Conservation (phyloP, 1,284 basidiomycete species). For the Mycena sp. region DNA sequence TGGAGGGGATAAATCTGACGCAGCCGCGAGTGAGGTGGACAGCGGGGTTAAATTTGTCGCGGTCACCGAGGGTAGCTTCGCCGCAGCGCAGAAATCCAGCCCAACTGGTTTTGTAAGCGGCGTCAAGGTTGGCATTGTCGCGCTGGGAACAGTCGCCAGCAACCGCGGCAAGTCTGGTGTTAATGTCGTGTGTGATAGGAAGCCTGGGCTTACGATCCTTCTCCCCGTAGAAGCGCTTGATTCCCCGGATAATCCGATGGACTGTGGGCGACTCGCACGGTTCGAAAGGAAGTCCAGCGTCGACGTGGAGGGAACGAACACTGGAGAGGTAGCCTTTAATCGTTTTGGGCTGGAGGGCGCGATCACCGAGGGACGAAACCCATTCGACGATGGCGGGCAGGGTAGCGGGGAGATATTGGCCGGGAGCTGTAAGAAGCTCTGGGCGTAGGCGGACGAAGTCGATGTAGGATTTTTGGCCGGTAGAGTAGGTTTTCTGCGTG, state of each 20-base stretch:
- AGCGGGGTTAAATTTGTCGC: slow-evolving; percentile 32
- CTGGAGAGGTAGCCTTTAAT: slow-evolving; percentile 43
- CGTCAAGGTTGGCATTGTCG: slow-evolving; percentile 23
- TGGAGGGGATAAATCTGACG: slow-evolving; percentile 36
- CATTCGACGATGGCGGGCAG: slow-evolving; percentile 40
- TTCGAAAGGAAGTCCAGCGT: slow-evolving; percentile 31
- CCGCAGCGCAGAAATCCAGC: slow-evolving; percentile 43
- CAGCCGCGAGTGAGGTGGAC: slow-evolving; percentile 38
- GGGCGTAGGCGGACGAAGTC: slow-evolving; percentile 37
- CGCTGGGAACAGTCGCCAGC: slow-evolving; percentile 2
- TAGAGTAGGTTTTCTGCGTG: slow-evolving; percentile 40
- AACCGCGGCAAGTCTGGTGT: slow-evolving; percentile 21
- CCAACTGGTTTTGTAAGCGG: slow-evolving; percentile 40
- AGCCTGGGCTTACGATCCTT: slow-evolving; percentile 34
- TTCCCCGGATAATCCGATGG: slow-evolving; percentile 38
- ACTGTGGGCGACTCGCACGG: slow-evolving; percentile 35
- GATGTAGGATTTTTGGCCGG: slow-evolving; percentile 42
- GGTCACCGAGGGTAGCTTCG: slow-evolving; percentile 38
- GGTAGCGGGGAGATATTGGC: slow-evolving; percentile 40
- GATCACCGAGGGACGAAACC: slow-evolving; percentile 33
- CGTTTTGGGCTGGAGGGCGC: slow-evolving; percentile 31
- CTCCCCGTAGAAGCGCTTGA: slow-evolving; percentile 43
- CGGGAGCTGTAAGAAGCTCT: slow-evolving; percentile 19
- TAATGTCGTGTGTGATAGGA: slow-evolving; percentile 43
- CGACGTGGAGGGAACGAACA: slow-evolving; percentile 38